Base-by-base conservation (phyloP, 306 rosid genomes). In the Arachis hypogaea region DNA sequence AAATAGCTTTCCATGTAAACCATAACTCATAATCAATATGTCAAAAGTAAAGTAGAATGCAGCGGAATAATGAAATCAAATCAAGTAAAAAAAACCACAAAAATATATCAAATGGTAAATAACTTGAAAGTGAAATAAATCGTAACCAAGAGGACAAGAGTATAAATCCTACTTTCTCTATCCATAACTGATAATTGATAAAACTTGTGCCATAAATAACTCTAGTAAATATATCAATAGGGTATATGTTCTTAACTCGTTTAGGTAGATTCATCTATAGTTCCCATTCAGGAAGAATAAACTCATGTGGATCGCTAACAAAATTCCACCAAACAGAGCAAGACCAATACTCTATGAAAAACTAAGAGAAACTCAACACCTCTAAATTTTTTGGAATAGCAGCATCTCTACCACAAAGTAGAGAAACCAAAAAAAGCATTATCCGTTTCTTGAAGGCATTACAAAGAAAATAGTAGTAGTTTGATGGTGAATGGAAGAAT, bases 91-190 rank as follows among this genome's bases (percentile, higher is more conserved):
- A 61, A 67, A 12, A 61, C 3, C 40, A 44, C 36, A 5, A 45
- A n/a, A 67, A 51, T 14, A 12, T n/a, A 12, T n/a, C 14, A 59
- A 66, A 28, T 29, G 18, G 11, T n/a, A 9, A 38, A 80, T n/a
- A 65, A 75, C 44, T 47, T 38, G 72, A 60, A 59, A 66, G 8
- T 43, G 66, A 71, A 77, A 63, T 33, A 78, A 49, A 61, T 58
- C 59, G 72, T 9, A 80, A 52, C 28, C 2, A 11, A 57, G 52
- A 66, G 54, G 16, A 49, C 22, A 49, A 9, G 5, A 41, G 59
- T 58, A 30, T 59, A 67, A 7, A 18, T 3, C 50, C 30, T 9
- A 47, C 5, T 18, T 29, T 10, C 10, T 54, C 11, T 12, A 28
- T 41, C 11, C 10, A 9, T 50, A 40, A 56, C 38, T 59, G 55